phyloP scores from a whole-genome alignment of 352 stramenopile species.

The Blastocystis hominis region DNA sequence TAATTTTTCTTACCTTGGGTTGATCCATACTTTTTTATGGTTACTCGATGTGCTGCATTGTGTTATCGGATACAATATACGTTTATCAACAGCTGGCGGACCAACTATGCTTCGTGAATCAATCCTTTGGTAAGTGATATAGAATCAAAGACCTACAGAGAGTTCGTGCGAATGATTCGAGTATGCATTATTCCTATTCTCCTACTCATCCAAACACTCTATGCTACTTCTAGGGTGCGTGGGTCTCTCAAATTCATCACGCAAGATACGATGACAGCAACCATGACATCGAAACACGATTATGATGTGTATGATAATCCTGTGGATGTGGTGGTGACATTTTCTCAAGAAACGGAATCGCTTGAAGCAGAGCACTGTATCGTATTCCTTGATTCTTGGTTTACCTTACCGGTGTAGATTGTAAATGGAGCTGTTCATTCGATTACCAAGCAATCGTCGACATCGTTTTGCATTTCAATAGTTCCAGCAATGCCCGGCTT shows the following conservation, averaged over 20 bases:
- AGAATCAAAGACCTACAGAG: no score
- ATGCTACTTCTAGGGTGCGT: background rate
- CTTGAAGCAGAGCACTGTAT: conserved; percentile 12
- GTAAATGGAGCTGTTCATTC: conserved; percentile 1
- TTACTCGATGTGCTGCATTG: no score
- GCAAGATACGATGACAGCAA: conserved; percentile 23
- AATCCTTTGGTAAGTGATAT: no score
- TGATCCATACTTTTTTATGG: no score
- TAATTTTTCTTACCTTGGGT: no score
- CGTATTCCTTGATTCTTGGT: background rate
- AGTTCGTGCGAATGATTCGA: no score
- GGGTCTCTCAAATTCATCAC: background rate
- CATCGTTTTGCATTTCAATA: background rate
- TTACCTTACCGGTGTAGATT: background rate
- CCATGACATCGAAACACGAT: background rate
- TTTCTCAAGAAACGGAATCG: background rate
- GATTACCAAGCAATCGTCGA: background rate
- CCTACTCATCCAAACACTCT: background rate
- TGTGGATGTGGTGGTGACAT: background rate
- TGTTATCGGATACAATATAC: no score
- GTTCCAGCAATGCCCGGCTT: background rate
- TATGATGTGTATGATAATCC: conserved; percentile 25
- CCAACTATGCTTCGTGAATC: no score
- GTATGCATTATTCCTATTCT: no score
- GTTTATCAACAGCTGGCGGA: no score